Conservation (phyloP, 2,329 filamentous ascomycete genomes). For the Cladobotryum mycophilum region DNA sequence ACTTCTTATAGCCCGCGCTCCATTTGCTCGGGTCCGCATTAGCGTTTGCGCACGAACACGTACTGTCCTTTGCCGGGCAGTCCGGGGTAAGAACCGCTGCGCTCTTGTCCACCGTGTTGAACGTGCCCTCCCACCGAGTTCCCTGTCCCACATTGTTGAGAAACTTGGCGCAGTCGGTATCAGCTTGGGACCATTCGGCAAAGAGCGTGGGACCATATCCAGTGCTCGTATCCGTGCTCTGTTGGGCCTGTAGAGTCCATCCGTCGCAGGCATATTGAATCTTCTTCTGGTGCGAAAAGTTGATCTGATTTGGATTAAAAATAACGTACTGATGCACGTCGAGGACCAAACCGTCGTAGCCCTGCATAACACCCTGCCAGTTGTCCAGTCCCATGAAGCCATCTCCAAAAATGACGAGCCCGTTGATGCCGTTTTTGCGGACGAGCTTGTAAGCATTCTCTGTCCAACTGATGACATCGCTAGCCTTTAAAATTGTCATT, state of each 20-base stretch:
- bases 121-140: conserved; percentile 86
- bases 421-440: conserved; percentile 67
- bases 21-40: conserved; percentile 68
- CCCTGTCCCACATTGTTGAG: conserved; percentile 88
- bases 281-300: conserved; percentile 74
- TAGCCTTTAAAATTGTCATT: conserved; percentile 66
- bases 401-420: conserved; percentile 79
- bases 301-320: conserved; percentile 86
- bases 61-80: conserved; percentile 61
- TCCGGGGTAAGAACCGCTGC: conserved; percentile 61
- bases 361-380: conserved; percentile 79
- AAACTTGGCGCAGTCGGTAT: conserved; percentile 84
- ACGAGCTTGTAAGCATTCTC: conserved; percentile 64
- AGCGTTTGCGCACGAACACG: conserved; percentile 68
- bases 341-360: conserved; percentile 68
- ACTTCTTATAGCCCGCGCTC: conserved; percentile 70
- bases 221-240: conserved; percentile 64
- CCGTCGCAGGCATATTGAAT: conserved; percentile 79
- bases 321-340: conserved; percentile 98
- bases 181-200: conserved; percentile 95
- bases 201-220: conserved; percentile 93
- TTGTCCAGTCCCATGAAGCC: conserved; percentile 88
- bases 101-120: conserved; percentile 58
- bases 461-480: conserved; percentile 74
- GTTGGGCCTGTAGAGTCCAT: conserved; percentile 73